Conservation (phyloP, 306 rosid species). For the Pyrus betulifolia region DNA sequence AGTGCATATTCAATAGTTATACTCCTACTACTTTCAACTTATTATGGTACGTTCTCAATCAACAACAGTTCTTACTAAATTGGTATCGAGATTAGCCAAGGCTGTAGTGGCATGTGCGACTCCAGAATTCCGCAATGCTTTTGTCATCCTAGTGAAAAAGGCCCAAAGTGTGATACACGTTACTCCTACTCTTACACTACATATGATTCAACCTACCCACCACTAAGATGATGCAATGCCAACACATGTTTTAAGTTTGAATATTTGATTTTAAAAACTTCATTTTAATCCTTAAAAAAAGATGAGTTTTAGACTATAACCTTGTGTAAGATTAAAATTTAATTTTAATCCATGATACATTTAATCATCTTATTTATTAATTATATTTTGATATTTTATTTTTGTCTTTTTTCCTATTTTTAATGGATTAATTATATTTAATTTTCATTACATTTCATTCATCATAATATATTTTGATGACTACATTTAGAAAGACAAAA, state of each 20-base stretch:
- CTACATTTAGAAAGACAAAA: too few relatives aligned
- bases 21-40: neutral
- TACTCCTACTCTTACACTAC: neutral
- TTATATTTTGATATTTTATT: too few relatives aligned
- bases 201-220: slow-evolving; percentile 25
- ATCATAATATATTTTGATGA: too few relatives aligned
- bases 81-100: neutral
- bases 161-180: neutral
- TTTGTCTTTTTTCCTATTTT: too few relatives aligned
- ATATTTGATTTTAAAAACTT: too few relatives aligned
- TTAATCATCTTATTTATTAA: too few relatives aligned
- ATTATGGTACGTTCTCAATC: neutral
- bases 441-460: too few relatives aligned
- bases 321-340: too few relatives aligned
- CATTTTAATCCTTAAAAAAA: too few relatives aligned
- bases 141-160: neutral
- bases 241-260: neutral
- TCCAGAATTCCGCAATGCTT: neutral
- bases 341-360: too few relatives aligned
- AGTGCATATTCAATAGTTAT: slow-evolving; percentile 17
- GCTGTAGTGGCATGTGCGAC: neutral
- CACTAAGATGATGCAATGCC: slow-evolving; percentile 17
- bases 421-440: too few relatives aligned
- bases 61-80: neutral
- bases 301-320: too few relatives aligned